Base-by-base conservation (phyloP, 495 filamentous ascomycete genomes). In the Venustampulla echinocandica region DNA sequence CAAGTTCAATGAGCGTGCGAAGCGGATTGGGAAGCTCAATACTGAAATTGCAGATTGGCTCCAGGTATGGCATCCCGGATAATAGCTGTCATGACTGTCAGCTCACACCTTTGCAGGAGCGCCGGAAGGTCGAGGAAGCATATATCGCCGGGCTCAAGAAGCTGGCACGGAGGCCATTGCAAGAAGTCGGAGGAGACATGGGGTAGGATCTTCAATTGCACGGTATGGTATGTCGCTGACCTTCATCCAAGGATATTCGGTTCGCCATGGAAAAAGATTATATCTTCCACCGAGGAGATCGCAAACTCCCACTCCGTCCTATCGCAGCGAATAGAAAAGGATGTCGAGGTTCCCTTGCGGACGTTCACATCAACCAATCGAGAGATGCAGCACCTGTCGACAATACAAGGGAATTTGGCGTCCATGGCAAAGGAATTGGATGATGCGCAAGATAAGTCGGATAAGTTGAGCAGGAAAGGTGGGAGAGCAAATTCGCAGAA, bases 31-130 rank as follows among this genome's bases (percentile, higher is more conserved):
- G 48, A 85, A 80, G 61, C 70, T 94, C 71, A 95, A 99, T 68
- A 62, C 71, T 53, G 86, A 95, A 63, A 87, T 99, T 56, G 90
- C 92, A 55, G 90, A 97, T 66, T 99, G 90, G 85, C 74, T 99
- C 42, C 86, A 92, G 81, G 92, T 97, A 82, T 49, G 69, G 38
- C 44, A 49, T 9, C 10, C 27, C 13, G 24, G 27, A 38, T 21
- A 35, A 32, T 39, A 19, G 19, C 17, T 43, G 10, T 36, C 23
- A 7, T 9, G 1, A 6, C 43, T 35, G 7, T 4, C 33, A 24
- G 35, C 46, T 55, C 24, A 56, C 47, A 56, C 42, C 18, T 40
- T 33, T 32, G 40, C 18, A 63, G 92, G 92, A 99, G 68, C 86
- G 93, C 53, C 84, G 90, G 59, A 84, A 80, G 47, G 75, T 96